These are phyloP conservation scores for Canariomyces notabilis DNA, from an alignment of 2,329 filamentous ascomycete species.

Conservation along the genomic window DNA sequence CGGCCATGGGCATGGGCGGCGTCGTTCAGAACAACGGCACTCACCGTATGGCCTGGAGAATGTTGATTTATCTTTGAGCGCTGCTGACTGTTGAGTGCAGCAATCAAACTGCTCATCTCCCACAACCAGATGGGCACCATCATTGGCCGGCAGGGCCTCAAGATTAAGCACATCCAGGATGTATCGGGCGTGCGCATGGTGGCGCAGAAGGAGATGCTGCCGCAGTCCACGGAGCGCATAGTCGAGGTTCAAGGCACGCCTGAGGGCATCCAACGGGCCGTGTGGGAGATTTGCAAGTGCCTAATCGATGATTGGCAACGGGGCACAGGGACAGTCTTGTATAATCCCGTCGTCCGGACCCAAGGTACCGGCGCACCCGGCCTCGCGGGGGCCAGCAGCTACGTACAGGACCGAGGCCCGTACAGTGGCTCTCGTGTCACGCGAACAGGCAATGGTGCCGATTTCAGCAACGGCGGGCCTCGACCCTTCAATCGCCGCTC, in stretches of 20 bases:
- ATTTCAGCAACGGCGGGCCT: constrained; percentile 81
- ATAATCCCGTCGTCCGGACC: constrained; percentile 92
- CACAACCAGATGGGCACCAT: constrained; percentile 99
- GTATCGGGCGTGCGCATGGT: constrained; percentile 97
- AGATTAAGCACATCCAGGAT: constrained; percentile 99
- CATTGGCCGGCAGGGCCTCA: constrained; percentile 91
- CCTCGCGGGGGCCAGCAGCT: constrained; percentile 39
- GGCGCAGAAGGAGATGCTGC: constrained; percentile 98
- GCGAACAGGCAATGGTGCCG: constrained; percentile 94
- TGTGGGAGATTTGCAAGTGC: constrained; percentile 99
- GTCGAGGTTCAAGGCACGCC: constrained; percentile 95
- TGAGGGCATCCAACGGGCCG: constrained; percentile 88
- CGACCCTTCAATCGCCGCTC: constrained; percentile 72
- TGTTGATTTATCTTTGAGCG: background rate
- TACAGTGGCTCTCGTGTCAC: constrained; percentile 68
- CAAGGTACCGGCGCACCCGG: constrained; percentile 55
- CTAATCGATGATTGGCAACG: constrained; percentile 97
- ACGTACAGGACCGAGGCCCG: constrained; percentile 46
- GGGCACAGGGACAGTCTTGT: constrained; percentile 92
- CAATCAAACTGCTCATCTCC: constrained; percentile 95
- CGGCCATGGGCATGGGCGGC: constrained; percentile 93
- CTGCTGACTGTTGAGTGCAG: constrained; percentile 44
- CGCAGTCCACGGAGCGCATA: constrained; percentile 95
- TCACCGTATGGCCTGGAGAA: constrained; percentile 67
- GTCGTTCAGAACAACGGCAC: constrained; percentile 82